phyloP scores from a whole-genome alignment of 2,329 filamentous ascomycete species.

The Didymella pomorum region DNA sequence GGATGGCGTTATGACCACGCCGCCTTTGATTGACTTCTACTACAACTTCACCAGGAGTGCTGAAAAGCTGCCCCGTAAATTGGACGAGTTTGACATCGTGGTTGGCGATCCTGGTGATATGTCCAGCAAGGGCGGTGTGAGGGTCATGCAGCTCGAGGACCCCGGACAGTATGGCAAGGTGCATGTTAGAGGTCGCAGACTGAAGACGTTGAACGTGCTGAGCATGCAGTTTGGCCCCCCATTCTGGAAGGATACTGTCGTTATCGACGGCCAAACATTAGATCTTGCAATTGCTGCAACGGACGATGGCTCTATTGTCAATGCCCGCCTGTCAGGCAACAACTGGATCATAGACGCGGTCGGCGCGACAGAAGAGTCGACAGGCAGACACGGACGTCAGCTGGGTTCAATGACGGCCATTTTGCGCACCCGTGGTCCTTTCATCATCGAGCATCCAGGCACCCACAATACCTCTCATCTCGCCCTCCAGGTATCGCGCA shows the following conservation, averaged over 20 bases:
- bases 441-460: constrained; percentile 53
- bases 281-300: constrained; percentile 5
- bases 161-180: constrained; percentile 62
- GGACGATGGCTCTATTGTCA: background rate
- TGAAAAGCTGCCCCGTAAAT: constrained; percentile 27
- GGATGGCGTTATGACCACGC: constrained; percentile 64
- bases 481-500: constrained; percentile 64
- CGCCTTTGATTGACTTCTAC: constrained; percentile 60
- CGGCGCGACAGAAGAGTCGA: constrained; percentile 14
- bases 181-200: constrained; percentile 46
- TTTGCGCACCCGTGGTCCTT: constrained; percentile 56
- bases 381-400: constrained; percentile 56
- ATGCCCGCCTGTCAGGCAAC: constrained; percentile 4
- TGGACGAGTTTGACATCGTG: constrained; percentile 56
- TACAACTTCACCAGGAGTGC: constrained; percentile 40
- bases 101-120: constrained; percentile 63
- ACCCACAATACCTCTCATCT: constrained; percentile 42
- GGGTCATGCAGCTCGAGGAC: constrained; percentile 58
- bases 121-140: constrained; percentile 60
- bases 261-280: constrained; percentile 36
- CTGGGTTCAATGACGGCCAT: constrained; percentile 63
- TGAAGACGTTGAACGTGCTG: constrained; percentile 47
- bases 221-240: constrained; percentile 39
- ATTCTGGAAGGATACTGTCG: constrained; percentile 25
- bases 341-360: constrained; percentile 18